Evolutionary conservation across 2,329 filamentous ascomycete species (phyloP), one percentile per base, ranked within the genome.

Genomic region (Teratosphaeria zuluensis): DNA sequence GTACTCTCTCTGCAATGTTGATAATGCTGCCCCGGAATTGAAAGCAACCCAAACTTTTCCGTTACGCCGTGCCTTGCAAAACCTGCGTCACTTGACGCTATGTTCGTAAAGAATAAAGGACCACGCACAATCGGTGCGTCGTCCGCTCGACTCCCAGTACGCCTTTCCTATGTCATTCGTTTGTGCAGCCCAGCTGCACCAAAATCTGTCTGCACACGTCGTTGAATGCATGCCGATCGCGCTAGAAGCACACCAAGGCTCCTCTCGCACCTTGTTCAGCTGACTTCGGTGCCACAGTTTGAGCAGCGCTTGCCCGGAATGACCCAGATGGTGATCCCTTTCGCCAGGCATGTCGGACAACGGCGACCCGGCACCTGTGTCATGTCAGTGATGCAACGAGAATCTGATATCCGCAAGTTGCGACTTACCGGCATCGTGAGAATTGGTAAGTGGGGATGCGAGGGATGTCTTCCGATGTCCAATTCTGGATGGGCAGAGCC

Each of bases 251-350:
- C 5, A 48, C 8, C 9, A 48, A 8, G 9, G 6, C 42, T 19
- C 16, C 8, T 19, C 6, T n/a, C 3, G 16, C 16, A 19, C 19
- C 52, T 14, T 9, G 8, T 32, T 58, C 56, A 71, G 55, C 66
- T 69, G 55, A 72, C 69, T 56, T 70, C 68, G 28, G 64, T 66
- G n/a, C 66, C 64, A 59, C 71, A 73, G 38, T 67, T 62, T 31
- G 70, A 66, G 58, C 71, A 73, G 52, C 63, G 62, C 64, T 73
- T 73, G 55, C 70, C 70, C 14, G 68, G 65, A 54, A 73, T 70
- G 54, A 73, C 71, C 69, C 68, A 72, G 35, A 69, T 60, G 2
- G 69, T 69, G 56, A 65, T 58, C 28, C 70, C 70, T 55, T 64
- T 65, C 14, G 58, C 33, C 24, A 66, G 60, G 58, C 70, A 73